Evolutionary conservation across 1,284 basidiomycete genomes (phyloP).

Genomic region (Ganoderma boninense): DNA sequence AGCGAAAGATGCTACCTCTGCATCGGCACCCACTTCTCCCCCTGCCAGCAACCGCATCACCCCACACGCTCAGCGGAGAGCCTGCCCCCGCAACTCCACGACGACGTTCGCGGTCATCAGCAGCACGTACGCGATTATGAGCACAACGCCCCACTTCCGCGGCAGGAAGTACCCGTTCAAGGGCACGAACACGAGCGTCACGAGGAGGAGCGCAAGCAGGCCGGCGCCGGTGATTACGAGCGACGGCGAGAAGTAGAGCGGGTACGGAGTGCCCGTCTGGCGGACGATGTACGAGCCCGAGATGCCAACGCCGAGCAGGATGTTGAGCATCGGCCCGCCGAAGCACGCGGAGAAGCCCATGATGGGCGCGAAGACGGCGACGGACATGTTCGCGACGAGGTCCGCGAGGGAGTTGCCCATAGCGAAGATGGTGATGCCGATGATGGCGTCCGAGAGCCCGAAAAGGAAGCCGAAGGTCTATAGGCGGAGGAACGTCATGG

Average conservation of each 20-base stretch:
- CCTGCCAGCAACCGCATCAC: neutral
- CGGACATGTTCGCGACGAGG: slow-evolving; percentile 95
- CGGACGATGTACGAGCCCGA: slow-evolving; percentile 80
- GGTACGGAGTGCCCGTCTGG: slow-evolving; percentile 66
- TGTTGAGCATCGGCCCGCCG: slow-evolving; percentile 96
- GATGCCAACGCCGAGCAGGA: slow-evolving; percentile 89
- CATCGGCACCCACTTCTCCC: neutral
- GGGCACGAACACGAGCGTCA: slow-evolving; percentile 88
- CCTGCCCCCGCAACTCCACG: slow-evolving; percentile 62
- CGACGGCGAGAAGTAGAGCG: slow-evolving; percentile 83
- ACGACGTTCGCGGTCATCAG: slow-evolving; percentile 80
- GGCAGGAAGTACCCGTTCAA: slow-evolving; percentile 85
- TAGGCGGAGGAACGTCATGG: neutral
- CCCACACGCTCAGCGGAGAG: neutral
- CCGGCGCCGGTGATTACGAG: slow-evolving; percentile 86
- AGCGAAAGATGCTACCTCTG: neutral
- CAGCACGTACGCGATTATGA: slow-evolving; percentile 78
- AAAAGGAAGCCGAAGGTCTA: slow-evolving; percentile 94
- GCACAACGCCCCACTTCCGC: slow-evolving; percentile 79
- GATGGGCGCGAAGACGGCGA: slow-evolving; percentile 85
- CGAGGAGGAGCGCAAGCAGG: slow-evolving; percentile 75
- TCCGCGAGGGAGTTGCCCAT: slow-evolving; percentile 97
- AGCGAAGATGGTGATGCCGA: slow-evolving; percentile 96
- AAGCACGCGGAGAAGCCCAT: slow-evolving; percentile 97
- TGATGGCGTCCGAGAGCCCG: slow-evolving; percentile 96